These are phyloP conservation scores for Thymus quinquecostatus DNA, from an alignment of 257 asterid genomes.

Conservation along the genomic window DNA sequence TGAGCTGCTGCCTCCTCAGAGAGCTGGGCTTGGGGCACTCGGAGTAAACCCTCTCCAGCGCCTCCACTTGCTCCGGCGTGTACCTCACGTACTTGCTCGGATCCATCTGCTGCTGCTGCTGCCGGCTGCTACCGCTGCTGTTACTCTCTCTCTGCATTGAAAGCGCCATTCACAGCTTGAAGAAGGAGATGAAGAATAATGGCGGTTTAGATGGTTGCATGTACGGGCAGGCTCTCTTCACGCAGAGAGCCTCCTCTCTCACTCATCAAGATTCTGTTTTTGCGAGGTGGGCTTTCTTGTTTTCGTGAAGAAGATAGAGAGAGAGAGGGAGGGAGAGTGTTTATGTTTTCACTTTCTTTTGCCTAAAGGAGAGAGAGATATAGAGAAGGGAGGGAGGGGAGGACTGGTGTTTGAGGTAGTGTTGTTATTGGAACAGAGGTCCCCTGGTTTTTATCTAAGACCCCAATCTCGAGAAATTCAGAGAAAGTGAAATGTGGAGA, in stretches of 20 bases:
- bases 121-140: slow-evolving; percentile 48
- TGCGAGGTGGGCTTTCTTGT: background rate
- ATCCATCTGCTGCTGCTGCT: slow-evolving; percentile 75
- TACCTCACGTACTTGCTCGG: slow-evolving; percentile 89
- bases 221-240: slow-evolving; percentile 83
- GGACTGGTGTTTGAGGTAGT: slow-evolving; percentile 25
- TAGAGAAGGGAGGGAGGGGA: slow-evolving; percentile 26
- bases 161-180: slow-evolving; percentile 47
- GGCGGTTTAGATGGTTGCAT: slow-evolving; percentile 51
- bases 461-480: slow-evolving; percentile 58
- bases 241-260: slow-evolving; percentile 93
- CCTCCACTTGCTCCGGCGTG: slow-evolving; percentile 98
- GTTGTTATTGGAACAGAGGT: slow-evolving; percentile 43
- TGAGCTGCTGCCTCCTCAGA: slow-evolving; percentile 90
- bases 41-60: slow-evolving; percentile 84
- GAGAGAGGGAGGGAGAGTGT: background rate
- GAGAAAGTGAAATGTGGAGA: slow-evolving; percentile 55
- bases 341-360: background rate
- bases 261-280: slow-evolving; percentile 52
- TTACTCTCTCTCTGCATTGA: slow-evolving; percentile 63
- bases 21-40: slow-evolving; percentile 98
- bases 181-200: background rate
- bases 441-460: slow-evolving; percentile 48
- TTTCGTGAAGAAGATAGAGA: background rate
- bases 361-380: slow-evolving; percentile 5